Base-by-base conservation (phyloP, 257 asterid species). In the Euphrasia confusa region DNA sequence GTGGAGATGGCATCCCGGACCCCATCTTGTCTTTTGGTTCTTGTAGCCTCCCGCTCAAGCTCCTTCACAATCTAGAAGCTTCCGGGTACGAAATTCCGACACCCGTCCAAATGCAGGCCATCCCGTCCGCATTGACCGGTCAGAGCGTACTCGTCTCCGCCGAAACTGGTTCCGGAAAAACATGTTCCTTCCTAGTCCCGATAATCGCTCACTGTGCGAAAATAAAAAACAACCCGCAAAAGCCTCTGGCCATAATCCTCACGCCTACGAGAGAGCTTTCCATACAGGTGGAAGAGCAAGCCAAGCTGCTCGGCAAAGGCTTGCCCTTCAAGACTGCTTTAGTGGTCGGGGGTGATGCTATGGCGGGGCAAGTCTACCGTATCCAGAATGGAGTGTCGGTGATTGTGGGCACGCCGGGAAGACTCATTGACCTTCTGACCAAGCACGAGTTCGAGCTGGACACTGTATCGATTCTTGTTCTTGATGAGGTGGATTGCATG, bases 91-190 rank as follows among this genome's bases (percentile, higher is more conserved):
- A 88, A 74, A 84, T 91, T 75, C 96, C 94, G 15, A 88, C 96
- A 18, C 95, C 96, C 28, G 97, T 86, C 30, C 98, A 92, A 76
- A 88, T 86, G 98, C 98, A 92, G 77, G 97, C 93, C 30, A 86
- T 92, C 67, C 95, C 98, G 24, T 68, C 86, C 72, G 93, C 95
- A 33, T 53, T 92, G 71, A 56, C 37, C 7, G 86, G 95, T 24
- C 82, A 79, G 71, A 88, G 90, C 80, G 37, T 86, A 75, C 95
- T 88, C 54, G 95, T 88, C 63, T 78, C 95, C 3, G 98, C 98
- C 24, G 90, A 88, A 79, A 88, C 98, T 24, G 98, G 98, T 54
- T 92, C 95, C 0, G 98, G 98, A 12, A 92, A 92, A 79, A 86
- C 95, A 0, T 84, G 89, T 56, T 83, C 98, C 8, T 92, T 82